phyloP scores from a whole-genome alignment of 169 alveolate species.

The Plasmodium ovale region DNA sequence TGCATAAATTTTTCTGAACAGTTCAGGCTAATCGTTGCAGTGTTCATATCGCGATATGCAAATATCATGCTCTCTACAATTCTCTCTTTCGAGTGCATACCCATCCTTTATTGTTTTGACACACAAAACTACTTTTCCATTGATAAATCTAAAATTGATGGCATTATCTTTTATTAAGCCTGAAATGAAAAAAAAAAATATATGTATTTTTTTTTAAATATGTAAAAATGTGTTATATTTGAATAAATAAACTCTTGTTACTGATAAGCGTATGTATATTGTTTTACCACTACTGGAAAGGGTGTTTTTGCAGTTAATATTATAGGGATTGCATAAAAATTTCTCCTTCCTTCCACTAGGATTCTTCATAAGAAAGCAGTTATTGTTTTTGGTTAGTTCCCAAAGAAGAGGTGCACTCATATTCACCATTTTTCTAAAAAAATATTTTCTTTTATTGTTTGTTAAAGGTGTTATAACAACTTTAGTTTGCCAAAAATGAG shows the following conservation, averaged over 20 bases:
- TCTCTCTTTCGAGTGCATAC: background rate
- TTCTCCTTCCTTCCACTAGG: slow-evolving; percentile 36
- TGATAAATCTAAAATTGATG: slow-evolving; percentile 25
- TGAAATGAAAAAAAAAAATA: slow-evolving; percentile 15
- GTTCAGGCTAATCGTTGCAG: too few relatives aligned
- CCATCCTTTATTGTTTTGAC: slow-evolving; percentile 20
- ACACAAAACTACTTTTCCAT: slow-evolving; percentile 38
- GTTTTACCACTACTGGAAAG: slow-evolving; percentile 56
- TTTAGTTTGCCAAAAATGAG: too few relatives aligned
- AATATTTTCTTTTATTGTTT: background rate
- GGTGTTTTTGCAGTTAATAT: slow-evolving; percentile 35
- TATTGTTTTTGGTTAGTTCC: slow-evolving; percentile 61
- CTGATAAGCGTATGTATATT: background rate
- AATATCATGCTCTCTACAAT: background rate
- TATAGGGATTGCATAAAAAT: slow-evolving; percentile 49
- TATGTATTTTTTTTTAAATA: background rate
- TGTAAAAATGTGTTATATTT: background rate
- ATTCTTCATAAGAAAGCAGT: slow-evolving; percentile 47
- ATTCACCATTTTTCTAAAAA: slow-evolving; percentile 44
- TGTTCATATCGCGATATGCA: too few relatives aligned
- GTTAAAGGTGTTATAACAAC: too few relatives aligned
- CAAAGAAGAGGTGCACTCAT: slow-evolving; percentile 59
- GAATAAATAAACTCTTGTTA: background rate
- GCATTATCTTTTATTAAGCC: slow-evolving; percentile 41
- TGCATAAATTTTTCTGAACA: background rate